phyloP scores from a whole-genome alignment of 1,284 basidiomycete genomes.

The Melampsora abietis-canadensis region DNA sequence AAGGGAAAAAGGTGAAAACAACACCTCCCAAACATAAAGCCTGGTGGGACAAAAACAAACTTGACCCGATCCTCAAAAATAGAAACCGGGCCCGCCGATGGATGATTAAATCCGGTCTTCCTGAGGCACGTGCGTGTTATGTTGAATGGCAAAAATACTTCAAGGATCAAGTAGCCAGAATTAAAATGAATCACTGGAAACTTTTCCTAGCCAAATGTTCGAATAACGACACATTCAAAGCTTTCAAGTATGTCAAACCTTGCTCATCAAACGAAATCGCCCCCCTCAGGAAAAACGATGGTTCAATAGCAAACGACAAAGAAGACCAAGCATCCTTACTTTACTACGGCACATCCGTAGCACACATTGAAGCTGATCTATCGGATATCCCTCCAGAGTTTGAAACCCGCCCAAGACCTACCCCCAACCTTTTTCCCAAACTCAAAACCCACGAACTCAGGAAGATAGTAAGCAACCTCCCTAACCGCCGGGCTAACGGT shows the following conservation, averaged over 20 bases:
- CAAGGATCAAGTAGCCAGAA: not conserved
- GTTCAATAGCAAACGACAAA: not conserved
- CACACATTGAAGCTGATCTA: not conserved
- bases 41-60: not conserved
- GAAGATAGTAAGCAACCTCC: not conserved
- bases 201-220: not conserved
- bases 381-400: not conserved
- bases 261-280: not conserved
- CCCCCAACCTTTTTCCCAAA: not conserved
- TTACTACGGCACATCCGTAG: conserved; percentile 1
- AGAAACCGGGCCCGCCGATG: not conserved
- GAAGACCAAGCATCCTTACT: not conserved
- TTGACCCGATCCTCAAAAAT: not conserved
- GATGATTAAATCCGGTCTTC: not conserved
- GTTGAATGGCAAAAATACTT: not conserved
- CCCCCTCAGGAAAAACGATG: not conserved
- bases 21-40: not conserved
- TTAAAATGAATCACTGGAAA: not conserved
- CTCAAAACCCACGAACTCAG: not conserved
- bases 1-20: not conserved
- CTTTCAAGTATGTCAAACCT: not conserved
- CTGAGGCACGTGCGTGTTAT: not conserved
- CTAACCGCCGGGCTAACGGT: not conserved
- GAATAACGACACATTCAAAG: not conserved
- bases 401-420: too few species aligned